Percentiles rank a stretch among this genome's conserved stretches.
phyloP scores from a whole-genome alignment of 2,329 filamentous ascomycete genomes.

The Drechslerella coelobrocha region DNA sequence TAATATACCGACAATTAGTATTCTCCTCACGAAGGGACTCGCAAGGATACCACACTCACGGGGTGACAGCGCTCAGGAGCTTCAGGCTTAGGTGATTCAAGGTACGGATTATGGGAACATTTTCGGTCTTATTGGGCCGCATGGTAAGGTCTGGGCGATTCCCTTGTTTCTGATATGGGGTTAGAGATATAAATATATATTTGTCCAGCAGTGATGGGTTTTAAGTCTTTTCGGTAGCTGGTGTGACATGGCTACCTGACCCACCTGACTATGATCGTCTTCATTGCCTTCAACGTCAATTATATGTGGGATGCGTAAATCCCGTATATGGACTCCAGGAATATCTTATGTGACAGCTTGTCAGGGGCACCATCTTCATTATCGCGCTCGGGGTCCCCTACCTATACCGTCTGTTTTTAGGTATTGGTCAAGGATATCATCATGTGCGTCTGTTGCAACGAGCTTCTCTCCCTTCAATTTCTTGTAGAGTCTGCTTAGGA shows the following conservation, averaged over 20 bases:
- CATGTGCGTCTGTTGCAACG: slow-evolving; percentile 75
- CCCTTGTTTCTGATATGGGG: slow-evolving; percentile 75
- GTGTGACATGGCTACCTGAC: background rate
- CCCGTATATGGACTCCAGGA: slow-evolving; percentile 64
- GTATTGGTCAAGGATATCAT: slow-evolving; percentile 85
- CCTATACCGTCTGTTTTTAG: slow-evolving; percentile 73
- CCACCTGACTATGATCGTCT: slow-evolving; percentile 78
- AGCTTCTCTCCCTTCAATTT: slow-evolving; percentile 89
- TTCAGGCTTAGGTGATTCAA: slow-evolving; percentile 92
- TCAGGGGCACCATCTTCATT: background rate
- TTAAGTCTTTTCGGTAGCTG: background rate
- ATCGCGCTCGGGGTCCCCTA: slow-evolving; percentile 55
- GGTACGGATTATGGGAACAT: slow-evolving; percentile 85
- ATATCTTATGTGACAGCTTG: slow-evolving; percentile 16
- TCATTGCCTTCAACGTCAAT: slow-evolving; percentile 95
- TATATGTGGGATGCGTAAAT: slow-evolving; percentile 79
- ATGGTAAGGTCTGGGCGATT: slow-evolving; percentile 91
- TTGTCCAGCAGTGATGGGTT: too few relatives aligned
- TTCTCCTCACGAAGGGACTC: background rate
- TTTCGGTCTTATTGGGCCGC: slow-evolving; percentile 74
- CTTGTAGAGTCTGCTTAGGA: slow-evolving; percentile 87
- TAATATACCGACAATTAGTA: background rate
- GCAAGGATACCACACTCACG: slow-evolving; percentile 58
- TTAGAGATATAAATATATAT: too few relatives aligned
- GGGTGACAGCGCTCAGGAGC: slow-evolving; percentile 85